Evolutionary conservation across 2,329 filamentous ascomycete species (phyloP).

Genomic region (Verruconis gallopava): DNA sequence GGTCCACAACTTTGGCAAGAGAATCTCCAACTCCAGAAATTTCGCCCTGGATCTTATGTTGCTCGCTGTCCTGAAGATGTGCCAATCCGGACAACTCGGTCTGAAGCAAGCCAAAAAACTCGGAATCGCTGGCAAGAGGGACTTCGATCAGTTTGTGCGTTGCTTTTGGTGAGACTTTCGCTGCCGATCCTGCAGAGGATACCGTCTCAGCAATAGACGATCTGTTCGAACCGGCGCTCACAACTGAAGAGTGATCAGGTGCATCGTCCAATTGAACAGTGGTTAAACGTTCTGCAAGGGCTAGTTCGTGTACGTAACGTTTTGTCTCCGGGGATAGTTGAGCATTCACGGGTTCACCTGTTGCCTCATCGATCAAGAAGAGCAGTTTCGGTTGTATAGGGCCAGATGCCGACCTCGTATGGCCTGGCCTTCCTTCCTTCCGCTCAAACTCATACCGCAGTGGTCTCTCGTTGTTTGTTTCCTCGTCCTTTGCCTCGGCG

Average conservation of each 20-base stretch:
- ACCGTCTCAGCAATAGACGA: not conserved
- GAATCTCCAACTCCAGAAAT: conserved; percentile 52
- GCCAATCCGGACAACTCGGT: conserved; percentile 59
- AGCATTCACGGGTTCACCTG: conserved; percentile 57
- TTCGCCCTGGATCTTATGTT: conserved; percentile 47
- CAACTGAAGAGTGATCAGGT: not conserved
- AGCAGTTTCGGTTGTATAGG: conserved; percentile 52
- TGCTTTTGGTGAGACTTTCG: conserved; percentile 12
- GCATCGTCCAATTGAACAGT: conserved; percentile 19
- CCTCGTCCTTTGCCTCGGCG: conserved; percentile 3
- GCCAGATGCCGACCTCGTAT: conserved; percentile 12
- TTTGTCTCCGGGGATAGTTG: conserved; percentile 52
- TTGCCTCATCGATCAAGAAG: conserved; percentile 52
- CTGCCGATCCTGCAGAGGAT: not conserved
- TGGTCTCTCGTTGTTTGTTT: conserved; percentile 16
- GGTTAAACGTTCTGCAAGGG: conserved; percentile 32
- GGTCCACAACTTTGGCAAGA: conserved; percentile 51
- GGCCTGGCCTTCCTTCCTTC: not conserved
- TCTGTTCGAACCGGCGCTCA: not conserved
- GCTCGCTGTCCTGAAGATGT: conserved; percentile 52
- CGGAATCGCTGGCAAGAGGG: conserved; percentile 59
- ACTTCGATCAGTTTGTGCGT: conserved; percentile 49
- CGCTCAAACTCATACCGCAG: conserved; percentile 24
- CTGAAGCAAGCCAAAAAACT: conserved; percentile 69
- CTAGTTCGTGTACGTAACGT: conserved; percentile 48